phyloP scores from a whole-genome alignment of 257 asterid genomes.

The Hygrophila difformis region DNA sequence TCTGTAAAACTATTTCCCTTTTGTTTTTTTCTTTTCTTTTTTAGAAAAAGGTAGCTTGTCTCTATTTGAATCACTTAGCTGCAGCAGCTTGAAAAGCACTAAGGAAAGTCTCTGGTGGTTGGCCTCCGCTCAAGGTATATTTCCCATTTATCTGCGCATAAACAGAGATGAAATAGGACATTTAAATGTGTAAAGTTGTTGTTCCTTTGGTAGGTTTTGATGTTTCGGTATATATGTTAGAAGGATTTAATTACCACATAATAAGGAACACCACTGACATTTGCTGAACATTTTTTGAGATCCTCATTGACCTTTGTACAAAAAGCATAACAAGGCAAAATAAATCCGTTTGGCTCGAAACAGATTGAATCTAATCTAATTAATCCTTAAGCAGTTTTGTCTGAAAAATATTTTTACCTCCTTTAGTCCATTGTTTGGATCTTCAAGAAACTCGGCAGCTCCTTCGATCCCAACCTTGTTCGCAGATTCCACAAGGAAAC shows the following conservation, averaged over 20 bases:
- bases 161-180: too few relatives aligned
- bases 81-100: constrained; percentile 45
- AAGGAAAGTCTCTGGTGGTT: constrained; percentile 63
- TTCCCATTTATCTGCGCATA: constrained; percentile 55
- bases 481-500: constrained; percentile 44
- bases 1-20: too few relatives aligned
- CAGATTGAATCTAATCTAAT: not conserved
- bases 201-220: not conserved
- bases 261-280: constrained; percentile 51
- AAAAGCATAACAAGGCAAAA: not conserved
- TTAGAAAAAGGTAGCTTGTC: not conserved
- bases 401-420: constrained; percentile 51
- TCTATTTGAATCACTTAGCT: constrained; percentile 19
- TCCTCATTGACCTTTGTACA: constrained; percentile 38
- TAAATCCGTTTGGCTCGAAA: not conserved
- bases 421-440: constrained; percentile 73
- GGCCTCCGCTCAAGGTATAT: constrained; percentile 66
- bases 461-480: constrained; percentile 81
- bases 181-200: too few relatives aligned
- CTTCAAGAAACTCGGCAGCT: constrained; percentile 78
- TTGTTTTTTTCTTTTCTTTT: too few relatives aligned
- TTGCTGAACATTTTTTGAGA: constrained; percentile 31
- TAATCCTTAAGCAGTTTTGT: not conserved
- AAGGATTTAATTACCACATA: constrained; percentile 31
- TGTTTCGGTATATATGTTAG: not conserved